phyloP scores from a whole-genome alignment of 495 filamentous ascomycete genomes.

The Hyaloscypha variabilis region DNA sequence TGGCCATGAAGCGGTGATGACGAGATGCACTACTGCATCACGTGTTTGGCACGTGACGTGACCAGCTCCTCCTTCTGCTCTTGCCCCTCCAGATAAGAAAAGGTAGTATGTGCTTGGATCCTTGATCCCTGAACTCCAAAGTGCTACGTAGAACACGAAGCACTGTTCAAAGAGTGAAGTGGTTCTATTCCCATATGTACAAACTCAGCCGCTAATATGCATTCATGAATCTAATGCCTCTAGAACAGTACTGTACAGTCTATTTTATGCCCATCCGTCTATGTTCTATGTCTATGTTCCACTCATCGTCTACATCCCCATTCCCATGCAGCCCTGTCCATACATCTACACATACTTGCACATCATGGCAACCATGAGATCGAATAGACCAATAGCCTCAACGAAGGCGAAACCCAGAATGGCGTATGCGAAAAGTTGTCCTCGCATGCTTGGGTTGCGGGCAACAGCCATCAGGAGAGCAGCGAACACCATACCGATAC shows the following conservation, averaged over 20 bases:
- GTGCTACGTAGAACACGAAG: not conserved
- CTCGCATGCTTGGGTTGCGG: conserved; percentile 87
- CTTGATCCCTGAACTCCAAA: not conserved
- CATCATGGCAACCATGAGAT: conserved; percentile 91
- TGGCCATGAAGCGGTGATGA: too few relatives aligned
- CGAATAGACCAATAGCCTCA: conserved; percentile 92
- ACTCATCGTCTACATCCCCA: conserved; percentile 1
- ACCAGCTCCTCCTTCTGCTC: too few relatives aligned
- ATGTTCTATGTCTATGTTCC: conserved; percentile 6
- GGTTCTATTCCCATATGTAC: not conserved
- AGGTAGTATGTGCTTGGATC: not conserved
- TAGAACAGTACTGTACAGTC: conserved; percentile 28
- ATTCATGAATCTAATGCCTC: conserved; percentile 19
- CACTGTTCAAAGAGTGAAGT: not conserved
- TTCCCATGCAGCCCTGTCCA: not conserved
- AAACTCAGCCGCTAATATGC: not conserved
- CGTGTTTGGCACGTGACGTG: too few relatives aligned
- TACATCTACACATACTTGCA: conserved; percentile 63
- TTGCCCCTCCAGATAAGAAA: too few relatives aligned
- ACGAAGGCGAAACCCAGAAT: conserved; percentile 94
- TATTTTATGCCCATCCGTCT: conserved; percentile 16
- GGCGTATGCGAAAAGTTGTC: conserved; percentile 91
- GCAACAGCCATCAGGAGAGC: conserved; percentile 81
- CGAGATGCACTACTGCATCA: too few relatives aligned
- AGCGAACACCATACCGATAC: conserved; percentile 91